Percentiles rank a stretch among this genome's conserved stretches.
Evolutionary conservation across 169 alveolate species (phyloP).

Genomic region (Plasmodium coatneyi): DNA sequence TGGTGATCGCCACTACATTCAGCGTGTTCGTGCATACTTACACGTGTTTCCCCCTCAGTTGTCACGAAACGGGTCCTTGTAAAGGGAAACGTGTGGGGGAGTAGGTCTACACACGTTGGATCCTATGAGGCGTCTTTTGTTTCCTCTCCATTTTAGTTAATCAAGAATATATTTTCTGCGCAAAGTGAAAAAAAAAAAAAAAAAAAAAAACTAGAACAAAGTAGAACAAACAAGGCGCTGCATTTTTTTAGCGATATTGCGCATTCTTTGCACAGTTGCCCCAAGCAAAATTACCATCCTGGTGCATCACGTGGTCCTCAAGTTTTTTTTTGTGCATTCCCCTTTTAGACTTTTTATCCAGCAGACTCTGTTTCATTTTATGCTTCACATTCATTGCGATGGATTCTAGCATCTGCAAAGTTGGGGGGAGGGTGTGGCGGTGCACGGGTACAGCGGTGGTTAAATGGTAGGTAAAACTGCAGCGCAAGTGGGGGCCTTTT

Average conservation of each 20-base stretch:
- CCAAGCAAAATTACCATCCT: slow-evolving; percentile 16
- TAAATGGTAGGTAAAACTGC: neutral
- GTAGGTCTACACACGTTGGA: neutral
- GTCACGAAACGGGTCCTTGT: neutral
- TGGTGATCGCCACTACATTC: neutral
- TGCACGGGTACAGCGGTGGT: neutral
- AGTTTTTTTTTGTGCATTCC: slow-evolving; percentile 34
- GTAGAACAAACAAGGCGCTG: neutral
- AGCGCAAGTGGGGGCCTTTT: neutral
- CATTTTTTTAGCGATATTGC: neutral
- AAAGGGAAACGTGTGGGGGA: neutral
- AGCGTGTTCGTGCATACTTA: neutral
- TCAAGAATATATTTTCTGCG: slow-evolving; percentile 33
- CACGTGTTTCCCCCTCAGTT: neutral
- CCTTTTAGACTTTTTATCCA: slow-evolving; percentile 15
- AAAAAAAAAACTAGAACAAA: neutral
- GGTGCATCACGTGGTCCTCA: slow-evolving; percentile 15
- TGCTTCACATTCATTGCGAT: slow-evolving; percentile 4
- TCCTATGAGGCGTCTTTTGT: neutral
- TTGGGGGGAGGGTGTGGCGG: neutral
- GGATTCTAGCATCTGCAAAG: slow-evolving; percentile 34
- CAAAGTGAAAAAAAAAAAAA: neutral
- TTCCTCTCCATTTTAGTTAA: slow-evolving; percentile 8
- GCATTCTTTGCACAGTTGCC: neutral
- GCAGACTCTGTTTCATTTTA: slow-evolving; percentile 31